Evolutionary conservation across 179 eudicot species (phyloP).

Genomic region (Gypsophila paniculata): DNA sequence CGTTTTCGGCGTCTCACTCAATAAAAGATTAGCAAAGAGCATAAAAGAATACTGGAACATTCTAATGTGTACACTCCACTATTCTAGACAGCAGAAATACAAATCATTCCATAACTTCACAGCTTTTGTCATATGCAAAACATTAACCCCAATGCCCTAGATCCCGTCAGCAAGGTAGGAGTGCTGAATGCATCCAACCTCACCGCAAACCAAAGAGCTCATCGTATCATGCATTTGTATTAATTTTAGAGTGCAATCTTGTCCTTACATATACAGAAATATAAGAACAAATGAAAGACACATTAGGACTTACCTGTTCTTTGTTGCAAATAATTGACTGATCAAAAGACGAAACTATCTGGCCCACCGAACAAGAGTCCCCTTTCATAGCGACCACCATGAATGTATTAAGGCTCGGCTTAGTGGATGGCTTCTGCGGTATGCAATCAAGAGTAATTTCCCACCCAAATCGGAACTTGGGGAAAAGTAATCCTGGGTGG

Average conservation of each 20-base stretch:
- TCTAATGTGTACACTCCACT: not conserved
- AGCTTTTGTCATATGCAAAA: conserved; percentile 1
- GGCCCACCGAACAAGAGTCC: conserved; percentile 36
- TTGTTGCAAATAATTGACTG: conserved; percentile 32
- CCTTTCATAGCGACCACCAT: conserved; percentile 77
- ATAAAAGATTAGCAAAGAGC: not conserved
- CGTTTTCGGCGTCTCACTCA: not conserved
- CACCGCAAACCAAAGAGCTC: not conserved
- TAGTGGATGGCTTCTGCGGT: conserved; percentile 48
- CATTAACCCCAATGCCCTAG: not conserved
- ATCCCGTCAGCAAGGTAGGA: not conserved
- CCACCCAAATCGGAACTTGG: conserved; percentile 87
- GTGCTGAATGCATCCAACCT: not conserved
- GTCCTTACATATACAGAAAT: not conserved
- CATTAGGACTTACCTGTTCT: conserved; percentile 48
- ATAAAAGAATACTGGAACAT: not conserved
- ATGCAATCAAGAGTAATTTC: conserved; percentile 57
- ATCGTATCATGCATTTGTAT: not conserved
- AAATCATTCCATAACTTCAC: conserved; percentile 1
- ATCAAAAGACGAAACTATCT: conserved; percentile 45
- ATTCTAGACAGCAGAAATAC: not conserved
- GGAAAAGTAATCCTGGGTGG: conserved; percentile 63
- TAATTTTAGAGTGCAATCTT: not conserved
- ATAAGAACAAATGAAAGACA: not conserved
- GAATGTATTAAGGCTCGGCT: conserved; percentile 57